These are phyloP conservation scores for Sarocladiaceae sp. DNA, from an alignment of 2,329 filamentous ascomycete species.

Conservation along the genomic window DNA sequence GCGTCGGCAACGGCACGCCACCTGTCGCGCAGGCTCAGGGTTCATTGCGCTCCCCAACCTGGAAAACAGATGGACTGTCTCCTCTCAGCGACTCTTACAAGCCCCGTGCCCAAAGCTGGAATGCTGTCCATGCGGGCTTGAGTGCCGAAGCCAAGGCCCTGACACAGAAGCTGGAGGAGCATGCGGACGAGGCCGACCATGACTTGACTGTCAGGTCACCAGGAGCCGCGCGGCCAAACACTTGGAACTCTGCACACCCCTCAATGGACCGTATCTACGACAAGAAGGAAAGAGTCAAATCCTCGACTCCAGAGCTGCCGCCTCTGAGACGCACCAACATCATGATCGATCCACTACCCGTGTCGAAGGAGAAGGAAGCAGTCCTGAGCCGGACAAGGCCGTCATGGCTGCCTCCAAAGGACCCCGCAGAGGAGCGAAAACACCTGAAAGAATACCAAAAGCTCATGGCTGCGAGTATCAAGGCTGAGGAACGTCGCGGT, in stretches of 20 bases:
- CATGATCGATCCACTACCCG: slow-evolving; percentile 77
- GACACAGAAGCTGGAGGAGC: slow-evolving; percentile 75
- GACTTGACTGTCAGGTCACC: slow-evolving; percentile 25
- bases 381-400: slow-evolving; percentile 74
- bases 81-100: slow-evolving; percentile 29
- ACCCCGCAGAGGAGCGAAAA: slow-evolving; percentile 82
- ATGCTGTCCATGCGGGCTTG: slow-evolving; percentile 59
- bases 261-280: slow-evolving; percentile 28
- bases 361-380: slow-evolving; percentile 82
- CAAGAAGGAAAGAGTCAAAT: slow-evolving; percentile 51
- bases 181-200: slow-evolving; percentile 55
- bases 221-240: slow-evolving; percentile 29
- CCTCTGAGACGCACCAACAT: slow-evolving; percentile 67
- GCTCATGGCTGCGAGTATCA: slow-evolving; percentile 65
- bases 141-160: slow-evolving; percentile 67
- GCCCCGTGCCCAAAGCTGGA: slow-evolving; percentile 67
- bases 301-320: slow-evolving; percentile 62
- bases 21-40: slow-evolving; percentile 52
- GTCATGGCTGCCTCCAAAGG: slow-evolving; percentile 80
- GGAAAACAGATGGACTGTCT: slow-evolving; percentile 38
- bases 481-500: slow-evolving; percentile 55
- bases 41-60: slow-evolving; percentile 50
- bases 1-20: slow-evolving; percentile 59
- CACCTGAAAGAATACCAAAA: slow-evolving; percentile 81
- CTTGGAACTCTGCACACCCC: slow-evolving; percentile 30